These are phyloP conservation scores for Geosmithia flava DNA, from an alignment of 2,329 filamentous ascomycete species.

Conservation along the genomic window DNA sequence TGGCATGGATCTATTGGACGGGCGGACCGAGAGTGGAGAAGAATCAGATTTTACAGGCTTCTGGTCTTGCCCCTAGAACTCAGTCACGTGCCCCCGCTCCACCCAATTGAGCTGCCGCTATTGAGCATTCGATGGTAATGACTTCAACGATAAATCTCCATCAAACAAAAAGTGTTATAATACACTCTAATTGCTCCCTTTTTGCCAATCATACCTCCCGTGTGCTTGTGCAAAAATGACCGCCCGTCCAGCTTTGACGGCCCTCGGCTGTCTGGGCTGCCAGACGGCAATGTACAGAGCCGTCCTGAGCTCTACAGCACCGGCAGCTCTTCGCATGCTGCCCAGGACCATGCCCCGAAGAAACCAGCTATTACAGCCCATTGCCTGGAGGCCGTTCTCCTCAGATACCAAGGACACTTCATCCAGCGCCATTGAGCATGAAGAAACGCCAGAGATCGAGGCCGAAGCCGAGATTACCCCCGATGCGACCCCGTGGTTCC, in stretches of 20 bases:
- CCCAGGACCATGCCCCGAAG: background rate
- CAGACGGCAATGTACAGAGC: conserved; percentile 3
- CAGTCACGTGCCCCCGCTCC: background rate
- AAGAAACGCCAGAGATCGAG: background rate
- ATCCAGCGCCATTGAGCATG: background rate
- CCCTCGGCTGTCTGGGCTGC: conserved; percentile 5
- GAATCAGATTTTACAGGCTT: background rate
- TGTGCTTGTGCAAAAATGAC: conserved; percentile 1
- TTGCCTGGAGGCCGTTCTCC: background rate
- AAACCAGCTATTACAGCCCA: background rate
- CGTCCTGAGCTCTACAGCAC: conserved; percentile 1
- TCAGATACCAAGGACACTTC: background rate
- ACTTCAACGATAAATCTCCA: background rate
- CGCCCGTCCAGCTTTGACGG: conserved; percentile 2
- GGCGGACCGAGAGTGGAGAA: background rate
- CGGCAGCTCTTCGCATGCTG: background rate
- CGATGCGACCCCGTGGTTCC: conserved; percentile 62
- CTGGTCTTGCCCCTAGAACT: background rate
- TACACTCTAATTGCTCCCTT: background rate
- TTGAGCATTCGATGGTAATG: background rate
- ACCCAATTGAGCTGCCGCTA: background rate
- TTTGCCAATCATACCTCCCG: background rate
- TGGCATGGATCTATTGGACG: background rate
- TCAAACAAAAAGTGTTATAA: background rate
- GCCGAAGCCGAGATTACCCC: background rate